These are phyloP conservation scores for Stromatinia cepivora DNA, from an alignment of 2,329 filamentous ascomycete genomes.

Conservation along the genomic window DNA sequence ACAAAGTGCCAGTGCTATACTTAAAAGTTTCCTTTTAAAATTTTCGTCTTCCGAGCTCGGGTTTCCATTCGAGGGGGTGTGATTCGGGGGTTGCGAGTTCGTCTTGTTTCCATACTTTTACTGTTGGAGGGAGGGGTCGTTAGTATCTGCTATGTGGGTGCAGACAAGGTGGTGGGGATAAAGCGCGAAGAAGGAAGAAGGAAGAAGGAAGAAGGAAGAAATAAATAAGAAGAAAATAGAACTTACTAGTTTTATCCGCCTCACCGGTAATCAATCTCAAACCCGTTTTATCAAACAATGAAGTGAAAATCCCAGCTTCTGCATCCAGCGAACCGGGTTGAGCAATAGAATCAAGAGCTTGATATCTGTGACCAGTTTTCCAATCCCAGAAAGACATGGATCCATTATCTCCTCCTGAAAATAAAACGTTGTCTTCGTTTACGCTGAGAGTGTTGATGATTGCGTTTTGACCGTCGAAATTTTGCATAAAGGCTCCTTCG, in stretches of 20 bases:
- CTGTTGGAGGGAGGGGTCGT: slow-evolving; percentile 42
- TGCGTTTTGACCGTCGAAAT: slow-evolving; percentile 93
- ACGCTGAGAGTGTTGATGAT: slow-evolving; percentile 94
- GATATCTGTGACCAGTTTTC: slow-evolving; percentile 93
- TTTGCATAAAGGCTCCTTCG: slow-evolving; percentile 98
- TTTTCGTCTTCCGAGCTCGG: slow-evolving; percentile 74
- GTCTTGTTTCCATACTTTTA: slow-evolving; percentile 97
- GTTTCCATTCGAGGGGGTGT: slow-evolving; percentile 91
- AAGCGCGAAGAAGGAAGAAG: not conserved
- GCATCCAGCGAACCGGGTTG: slow-evolving; percentile 94
- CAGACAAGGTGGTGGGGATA: not conserved
- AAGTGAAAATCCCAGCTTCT: slow-evolving; percentile 92
- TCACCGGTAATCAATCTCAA: slow-evolving; percentile 90
- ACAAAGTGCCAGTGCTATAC: not conserved
- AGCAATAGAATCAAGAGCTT: slow-evolving; percentile 84
- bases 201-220: not conserved
- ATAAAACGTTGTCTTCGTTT: slow-evolving; percentile 93
- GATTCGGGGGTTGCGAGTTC: slow-evolving; percentile 86
- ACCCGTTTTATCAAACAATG: slow-evolving; percentile 87
- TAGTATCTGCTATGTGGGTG: slow-evolving; percentile 28
- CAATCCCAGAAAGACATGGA: slow-evolving; percentile 99
- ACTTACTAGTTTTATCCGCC: slow-evolving; percentile 86
- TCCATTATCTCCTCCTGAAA: slow-evolving; percentile 92
- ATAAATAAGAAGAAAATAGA: not conserved
- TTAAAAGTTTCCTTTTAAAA: slow-evolving; percentile 54